Evolutionary conservation across 2,329 filamentous ascomycete genomes (phyloP), one percentile per base, ranked within the genome.

Genomic region (Orbilia quercus): DNA sequence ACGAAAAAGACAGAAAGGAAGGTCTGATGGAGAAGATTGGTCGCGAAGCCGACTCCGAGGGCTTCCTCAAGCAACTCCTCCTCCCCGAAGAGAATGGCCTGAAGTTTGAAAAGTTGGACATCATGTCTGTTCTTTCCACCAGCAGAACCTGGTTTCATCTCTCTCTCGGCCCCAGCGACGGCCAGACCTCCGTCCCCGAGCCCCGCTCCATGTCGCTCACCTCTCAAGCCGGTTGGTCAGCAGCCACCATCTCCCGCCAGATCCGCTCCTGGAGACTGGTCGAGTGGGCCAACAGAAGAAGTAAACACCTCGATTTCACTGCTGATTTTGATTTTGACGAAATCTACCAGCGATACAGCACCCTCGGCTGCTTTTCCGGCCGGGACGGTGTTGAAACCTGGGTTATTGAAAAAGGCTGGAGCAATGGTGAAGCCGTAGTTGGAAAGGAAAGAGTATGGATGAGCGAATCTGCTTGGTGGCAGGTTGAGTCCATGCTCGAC

Each of bases 111-210:
- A 90, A 94, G 2, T 86, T 97, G 75, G 91, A 96, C 79, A 85
- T 98, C 0, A 82, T 89, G 6, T 84, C 86, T 40, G 84, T 91
- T 1, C 84, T 98, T 9, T 88, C 87, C 75, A 92, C 91, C 78
- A 97, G 92, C 82, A 88, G 95, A 78, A 89, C 93, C 1, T 99
- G 95, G 95, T 96, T 96, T 81, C 95, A 99, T 77, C 85, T 99
- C 7, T 90, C 90, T 1, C 83, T 99, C 5, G 94, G 98, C 79
- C 95, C 95, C 0, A 96, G 91, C 0, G 95, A 99, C 76, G 91
- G 96, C 50, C 84, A 87, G 0, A 31, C 55, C 22, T 34, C 58
- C 2, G 60, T 55, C 38, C 72, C 75, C n/a, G 82, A 97, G 20
- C 89, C 90, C n/a, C 86, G 87, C 18, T 83, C 91, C 20, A 86